Percentiles rank a stretch among this genome's conserved stretches.
These are phyloP conservation scores for Panaeolus cyanescens DNA, from an alignment of 768 basidiomycete species.

Conservation along the genomic window DNA sequence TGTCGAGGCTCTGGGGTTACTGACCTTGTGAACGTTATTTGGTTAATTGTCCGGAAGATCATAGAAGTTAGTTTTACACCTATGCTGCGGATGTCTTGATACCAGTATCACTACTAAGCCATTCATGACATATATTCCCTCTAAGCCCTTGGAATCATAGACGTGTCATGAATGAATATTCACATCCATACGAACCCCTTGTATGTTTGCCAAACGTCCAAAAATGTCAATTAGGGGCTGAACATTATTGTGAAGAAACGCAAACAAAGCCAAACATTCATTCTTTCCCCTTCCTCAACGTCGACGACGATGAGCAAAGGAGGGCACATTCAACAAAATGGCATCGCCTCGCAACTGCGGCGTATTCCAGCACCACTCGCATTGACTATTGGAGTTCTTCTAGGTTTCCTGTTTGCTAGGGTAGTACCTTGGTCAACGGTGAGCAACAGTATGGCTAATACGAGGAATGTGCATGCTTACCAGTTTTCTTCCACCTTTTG, in stretches of 20 bases:
- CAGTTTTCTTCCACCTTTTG: not conserved
- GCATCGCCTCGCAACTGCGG: conserved; percentile 32
- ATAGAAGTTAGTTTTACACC: no score
- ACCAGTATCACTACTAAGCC: no score
- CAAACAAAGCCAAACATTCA: conserved; percentile 1
- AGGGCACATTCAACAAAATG: conserved; percentile 5
- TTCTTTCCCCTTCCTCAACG: conserved; percentile 6
- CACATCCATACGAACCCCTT: not conserved
- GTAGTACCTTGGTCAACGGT: conserved; percentile 48
- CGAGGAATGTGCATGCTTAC: conserved; percentile 5
- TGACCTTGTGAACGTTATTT: no score
- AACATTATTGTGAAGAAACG: not conserved
- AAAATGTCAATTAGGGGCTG: not conserved
- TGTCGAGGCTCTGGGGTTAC: no score
- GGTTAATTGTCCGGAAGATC: no score
- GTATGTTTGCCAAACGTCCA: not conserved
- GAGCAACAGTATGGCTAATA: conserved; percentile 12
- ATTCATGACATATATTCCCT: no score
- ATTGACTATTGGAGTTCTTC: conserved; percentile 59
- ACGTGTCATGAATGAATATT: not conserved
- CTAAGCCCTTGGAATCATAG: not conserved
- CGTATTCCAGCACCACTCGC: conserved; percentile 57
- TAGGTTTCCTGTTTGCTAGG: conserved; percentile 61
- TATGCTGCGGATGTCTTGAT: no score
- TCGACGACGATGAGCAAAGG: conserved; percentile 9